A percentile compares a stretch with the other conserved stretches of the same genome.
Evolutionary conservation across 179 eudicot genomes (phyloP).

Genomic region (Heliamphora pulchella): DNA sequence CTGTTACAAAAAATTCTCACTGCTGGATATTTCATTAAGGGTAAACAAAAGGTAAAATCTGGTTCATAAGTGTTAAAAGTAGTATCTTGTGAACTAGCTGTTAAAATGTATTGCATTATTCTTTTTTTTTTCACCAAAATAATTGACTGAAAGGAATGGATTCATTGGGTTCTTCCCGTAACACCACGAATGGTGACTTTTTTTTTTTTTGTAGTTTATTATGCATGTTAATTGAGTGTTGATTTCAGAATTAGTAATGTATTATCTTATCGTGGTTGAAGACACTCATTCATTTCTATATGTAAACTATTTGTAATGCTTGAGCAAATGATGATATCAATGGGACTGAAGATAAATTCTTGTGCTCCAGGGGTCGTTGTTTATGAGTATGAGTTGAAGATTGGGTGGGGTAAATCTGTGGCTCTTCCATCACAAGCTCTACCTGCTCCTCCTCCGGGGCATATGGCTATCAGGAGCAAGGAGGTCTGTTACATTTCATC

Average conservation of each 20-base stretch:
- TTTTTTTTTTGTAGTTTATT: no score
- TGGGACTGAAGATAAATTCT: constrained; percentile 8
- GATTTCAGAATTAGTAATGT: background rate
- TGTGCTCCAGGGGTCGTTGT: constrained; percentile 71
- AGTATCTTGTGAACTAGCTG: background rate
- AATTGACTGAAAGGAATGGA: background rate
- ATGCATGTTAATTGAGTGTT: background rate
- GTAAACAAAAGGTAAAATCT: background rate
- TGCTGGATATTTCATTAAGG: background rate
- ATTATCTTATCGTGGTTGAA: background rate
- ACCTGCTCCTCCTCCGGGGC: constrained; percentile 99
- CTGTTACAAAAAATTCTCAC: background rate
- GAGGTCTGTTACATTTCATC: constrained; percentile 48
- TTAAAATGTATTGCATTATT: background rate
- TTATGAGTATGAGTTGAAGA: constrained; percentile 92
- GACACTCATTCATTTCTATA: background rate
- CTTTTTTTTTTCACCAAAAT: no score
- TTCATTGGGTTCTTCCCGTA: background rate
- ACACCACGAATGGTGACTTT: background rate
- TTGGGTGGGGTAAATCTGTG: constrained; percentile 99
- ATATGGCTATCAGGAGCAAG: constrained; percentile 98
- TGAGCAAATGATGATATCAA: background rate
- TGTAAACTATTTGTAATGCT: background rate
- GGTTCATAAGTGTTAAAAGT: background rate
- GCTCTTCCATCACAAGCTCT: constrained; percentile 96